Base-by-base conservation (phyloP, 2,329 filamentous ascomycete genomes). In the Pezicula neosporulosa region DNA sequence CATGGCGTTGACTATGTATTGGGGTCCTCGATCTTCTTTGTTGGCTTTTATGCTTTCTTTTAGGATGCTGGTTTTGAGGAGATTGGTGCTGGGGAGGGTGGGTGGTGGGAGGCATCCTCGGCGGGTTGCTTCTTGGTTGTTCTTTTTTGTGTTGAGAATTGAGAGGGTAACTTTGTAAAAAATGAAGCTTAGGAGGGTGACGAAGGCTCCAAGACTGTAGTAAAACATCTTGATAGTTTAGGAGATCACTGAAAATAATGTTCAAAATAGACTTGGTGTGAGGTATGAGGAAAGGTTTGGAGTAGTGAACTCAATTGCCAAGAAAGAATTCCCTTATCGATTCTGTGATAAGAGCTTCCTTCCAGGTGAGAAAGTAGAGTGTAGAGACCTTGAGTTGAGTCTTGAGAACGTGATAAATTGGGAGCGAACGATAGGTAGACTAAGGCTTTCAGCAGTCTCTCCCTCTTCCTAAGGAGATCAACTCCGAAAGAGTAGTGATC, bases 1-100 rank as follows among this genome's bases (percentile, higher is more conserved):
- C 60, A 68, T 63, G n/a, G 60, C 60, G 19, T 60, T 58, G 37
- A 64, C 57, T 12, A 69, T 58, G 53, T 64, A 67, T 52, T 68
- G 62, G n/a, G 66, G 64, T 2, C 66, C 66, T 16, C 66, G 54
- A 51, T 67, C 63, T 52, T 67, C 63, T 49, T 64, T 65, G 16
- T 64, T 68, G 5, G 66, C 67, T 47, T 56, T 59, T 53, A 69
- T 63, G 13, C 63, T 66, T 47, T 68, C 66, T 27, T 59, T 59
- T 9, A 69, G 53, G 18, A 62, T 56, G 8, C 62, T 65, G 49
- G 63, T 67, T 13, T 66, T 63, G 35, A 68, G 61, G 7, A 65
- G 55, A 46, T 68, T 68, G 21, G 58, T 66, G 54, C 60, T 65
- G 47, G 58, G 63, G n/a, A 67, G 47, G 13, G 57, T 60, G 6